Base-by-base conservation (phyloP, 257 asterid genomes). In the Osmanthus fragrans region DNA sequence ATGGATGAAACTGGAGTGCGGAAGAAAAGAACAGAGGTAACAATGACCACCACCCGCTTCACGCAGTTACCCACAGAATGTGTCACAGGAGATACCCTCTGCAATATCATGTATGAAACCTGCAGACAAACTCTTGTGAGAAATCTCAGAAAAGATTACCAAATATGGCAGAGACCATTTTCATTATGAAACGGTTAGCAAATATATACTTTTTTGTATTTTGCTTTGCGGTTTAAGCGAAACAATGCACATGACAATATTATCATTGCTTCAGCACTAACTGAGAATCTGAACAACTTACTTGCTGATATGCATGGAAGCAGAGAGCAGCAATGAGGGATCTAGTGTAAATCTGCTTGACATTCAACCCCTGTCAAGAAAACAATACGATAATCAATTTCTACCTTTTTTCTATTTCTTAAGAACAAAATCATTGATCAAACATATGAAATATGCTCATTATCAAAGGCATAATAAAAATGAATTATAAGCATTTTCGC, bases 281-380 rank as follows among this genome's bases (percentile, higher is more conserved):
- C 68, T 3, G 16, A 23, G 34, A 63, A 63, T 63, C 36, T 63
- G 18, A 63, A 63, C 33, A 63, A 70, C 51, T 32, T 86, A 92
- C 99, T 93, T 94, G 99, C 79, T 94, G 99, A 82, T 94, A 94
- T 37, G 99, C 99, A 84, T 94, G 99, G 94, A 94, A 94, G 95
- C 97, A 90, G 60, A 92, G 95, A 73, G 97, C 99, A 76, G 96
- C 97, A 54, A 94, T 9, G 78, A 94, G 86, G n/a, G 97, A 92
- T 76, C 91, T 88, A 39, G 87, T 84, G 92, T 85, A 90, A 12
- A 92, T 74, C 84, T 92, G 94, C 64, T 83, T 87, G 84, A 92
- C 88, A 83, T 92, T 87, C 84, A 91, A 39, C 40, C 97, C 97
- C 99, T 92, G 89, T 25, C 69, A 77, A 34, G 63, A 70, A 86